Base-by-base conservation (phyloP, 805 yeast genomes). In the Zygotorulaspora chibaensis region DNA sequence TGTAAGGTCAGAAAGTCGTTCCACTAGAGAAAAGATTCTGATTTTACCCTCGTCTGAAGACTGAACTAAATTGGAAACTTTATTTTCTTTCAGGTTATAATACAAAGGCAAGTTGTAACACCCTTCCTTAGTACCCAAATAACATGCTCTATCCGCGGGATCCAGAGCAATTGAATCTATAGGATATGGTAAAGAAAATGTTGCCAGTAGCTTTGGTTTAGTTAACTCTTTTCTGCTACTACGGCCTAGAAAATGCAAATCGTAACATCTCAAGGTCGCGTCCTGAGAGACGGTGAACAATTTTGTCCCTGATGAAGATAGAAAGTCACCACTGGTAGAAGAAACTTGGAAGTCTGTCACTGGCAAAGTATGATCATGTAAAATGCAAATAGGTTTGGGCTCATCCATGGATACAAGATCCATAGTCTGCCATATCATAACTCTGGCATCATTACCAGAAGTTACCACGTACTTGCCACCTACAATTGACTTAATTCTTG, bases 371-470 rank as follows among this genome's bases (percentile, higher is more conserved):
- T 83, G 85, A 55, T 84, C 89, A 7, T 81, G 75, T 42, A 84
- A 67, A 7, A 79, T 68, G 35, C 72, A 74, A 42, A 71, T 69
- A 2, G 91, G 89, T 58, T 81, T 83, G 23, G 75, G 64, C 8
- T 68, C 70, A 46, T 53, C 69, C 55, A 42, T 63, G 36, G 48
- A 63, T 35, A 45, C 69, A 49, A 90, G 68, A 54, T 87, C 95
- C 15, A 71, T 51, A 0, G 83, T 68, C 50, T 76, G 77, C 95
- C 96, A 90, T 3, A 85, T 76, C 20, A 83, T 72, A 12, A 84
- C 75, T 51, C 96, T 73, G 1, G 96, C 80, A 68, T 91, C 99
- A 35, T 73, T 74, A 54, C 95, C 87, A n/a, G 84, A 87, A 3
- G 90, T 77, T 6, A 85, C 74, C 35, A 91, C 60, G 46, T 77